Evolutionary conservation across 116 monocot genomes (phyloP).

Genomic region (Thalassia testudinum): DNA sequence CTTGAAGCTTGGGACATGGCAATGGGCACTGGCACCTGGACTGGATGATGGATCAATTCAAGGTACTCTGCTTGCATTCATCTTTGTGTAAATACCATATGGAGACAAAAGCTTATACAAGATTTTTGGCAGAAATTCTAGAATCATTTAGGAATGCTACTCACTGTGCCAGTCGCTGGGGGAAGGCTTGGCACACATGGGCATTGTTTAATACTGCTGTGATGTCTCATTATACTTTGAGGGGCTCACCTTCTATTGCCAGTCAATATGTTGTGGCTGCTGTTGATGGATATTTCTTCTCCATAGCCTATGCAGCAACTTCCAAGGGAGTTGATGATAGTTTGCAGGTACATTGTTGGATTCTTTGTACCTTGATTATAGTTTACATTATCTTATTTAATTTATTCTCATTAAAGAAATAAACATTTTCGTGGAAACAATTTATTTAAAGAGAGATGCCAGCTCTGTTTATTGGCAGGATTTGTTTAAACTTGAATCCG

Average conservation of each 20-base stretch:
- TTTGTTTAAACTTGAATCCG: too few species aligned
- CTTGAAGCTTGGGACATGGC: slow-evolving; percentile 92
- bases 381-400: too few species aligned
- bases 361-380: background rate
- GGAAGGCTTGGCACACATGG: slow-evolving; percentile 98
- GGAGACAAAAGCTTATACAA: too few species aligned
- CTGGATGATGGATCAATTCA: slow-evolving; percentile 82
- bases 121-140: slow-evolving; percentile 50
- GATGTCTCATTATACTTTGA: slow-evolving; percentile 80
- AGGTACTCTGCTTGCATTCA: slow-evolving; percentile 28
- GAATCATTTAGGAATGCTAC: slow-evolving; percentile 74
- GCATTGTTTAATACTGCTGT: slow-evolving; percentile 96
- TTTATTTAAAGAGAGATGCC: too few species aligned
- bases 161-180: slow-evolving; percentile 61
- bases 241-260: slow-evolving; percentile 41
- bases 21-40: slow-evolving; percentile 63
- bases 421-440: too few species aligned
- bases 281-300: slow-evolving; percentile 90
- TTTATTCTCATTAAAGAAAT: too few species aligned
- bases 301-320: slow-evolving; percentile 92
- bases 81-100: too few species aligned
- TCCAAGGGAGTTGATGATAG: slow-evolving; percentile 95
- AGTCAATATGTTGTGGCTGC: slow-evolving; percentile 91
- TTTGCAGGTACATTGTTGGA: slow-evolving; percentile 44
- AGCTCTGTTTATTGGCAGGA: too few species aligned